phyloP scores from a whole-genome alignment of 1,284 basidiomycete genomes.

The Melampsora americana region DNA sequence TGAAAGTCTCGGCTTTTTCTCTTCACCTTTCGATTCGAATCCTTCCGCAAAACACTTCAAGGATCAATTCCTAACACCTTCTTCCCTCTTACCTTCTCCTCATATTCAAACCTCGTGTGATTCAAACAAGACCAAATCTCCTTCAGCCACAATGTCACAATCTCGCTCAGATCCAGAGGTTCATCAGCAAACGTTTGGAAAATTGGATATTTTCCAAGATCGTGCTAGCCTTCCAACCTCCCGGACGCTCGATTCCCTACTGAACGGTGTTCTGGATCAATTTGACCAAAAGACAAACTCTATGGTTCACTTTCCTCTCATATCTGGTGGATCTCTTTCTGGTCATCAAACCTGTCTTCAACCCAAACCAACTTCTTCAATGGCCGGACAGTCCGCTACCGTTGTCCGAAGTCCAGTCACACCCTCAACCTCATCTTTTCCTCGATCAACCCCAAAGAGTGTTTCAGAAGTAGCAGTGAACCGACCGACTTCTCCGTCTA shows the following conservation, averaged over 20 bases:
- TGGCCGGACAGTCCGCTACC: background rate
- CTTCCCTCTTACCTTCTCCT: background rate
- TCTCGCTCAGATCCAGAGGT: slow-evolving; percentile 2
- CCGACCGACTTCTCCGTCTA: background rate
- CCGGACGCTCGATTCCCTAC: background rate
- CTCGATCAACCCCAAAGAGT: background rate
- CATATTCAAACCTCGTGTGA: background rate
- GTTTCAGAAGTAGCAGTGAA: background rate
- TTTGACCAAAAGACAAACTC: background rate
- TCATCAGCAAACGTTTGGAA: background rate
- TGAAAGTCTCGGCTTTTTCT: too few relatives aligned
- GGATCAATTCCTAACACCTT: background rate
- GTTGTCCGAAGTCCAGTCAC: background rate
- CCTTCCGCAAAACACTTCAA: background rate
- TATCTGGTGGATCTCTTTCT: background rate
- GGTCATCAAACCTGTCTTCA: background rate
- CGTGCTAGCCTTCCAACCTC: background rate
- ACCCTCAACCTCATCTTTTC: background rate
- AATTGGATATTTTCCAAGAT: background rate
- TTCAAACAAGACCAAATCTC: background rate
- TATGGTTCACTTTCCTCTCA: background rate
- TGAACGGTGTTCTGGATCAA: background rate
- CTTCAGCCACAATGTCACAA: background rate
- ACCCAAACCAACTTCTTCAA: background rate
- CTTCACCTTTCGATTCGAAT: too few relatives aligned